These are phyloP conservation scores for Cladophialophora bantiana DNA, from an alignment of 2,329 filamentous ascomycete genomes.

Conservation along the genomic window DNA sequence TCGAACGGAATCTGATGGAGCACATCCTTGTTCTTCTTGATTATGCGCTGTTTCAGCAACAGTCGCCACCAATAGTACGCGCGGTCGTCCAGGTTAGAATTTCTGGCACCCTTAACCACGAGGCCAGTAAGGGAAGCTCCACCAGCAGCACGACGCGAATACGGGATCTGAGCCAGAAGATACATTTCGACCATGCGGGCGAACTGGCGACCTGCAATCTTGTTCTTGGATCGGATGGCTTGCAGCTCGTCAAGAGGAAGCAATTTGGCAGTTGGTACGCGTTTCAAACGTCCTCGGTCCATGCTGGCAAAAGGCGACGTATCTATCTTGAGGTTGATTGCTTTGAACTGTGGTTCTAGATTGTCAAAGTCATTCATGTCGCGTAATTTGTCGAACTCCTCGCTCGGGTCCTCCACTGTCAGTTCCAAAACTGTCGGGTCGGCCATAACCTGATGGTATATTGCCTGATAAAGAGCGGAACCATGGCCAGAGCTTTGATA, in stretches of 20 bases:
- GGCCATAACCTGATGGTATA: slow-evolving; percentile 73
- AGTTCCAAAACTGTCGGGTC: slow-evolving; percentile 77
- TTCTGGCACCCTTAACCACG: slow-evolving; percentile 53
- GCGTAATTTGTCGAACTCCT: slow-evolving; percentile 70
- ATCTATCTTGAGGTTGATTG: slow-evolving; percentile 57
- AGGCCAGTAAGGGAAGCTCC: slow-evolving; percentile 61
- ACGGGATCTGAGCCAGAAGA: slow-evolving; percentile 64
- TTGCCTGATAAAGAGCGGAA: slow-evolving; percentile 77
- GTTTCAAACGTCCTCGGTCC: slow-evolving; percentile 46
- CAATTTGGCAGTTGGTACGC: slow-evolving; percentile 60
- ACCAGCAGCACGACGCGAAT: slow-evolving; percentile 54
- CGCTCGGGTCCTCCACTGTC: slow-evolving; percentile 90
- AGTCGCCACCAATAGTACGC: slow-evolving; percentile 71
- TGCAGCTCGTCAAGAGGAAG: slow-evolving; percentile 60
- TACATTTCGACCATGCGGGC: slow-evolving; percentile 69
- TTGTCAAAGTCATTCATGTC: slow-evolving; percentile 67
- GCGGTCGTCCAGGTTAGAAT: slow-evolving; percentile 62
- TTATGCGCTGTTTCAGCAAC: slow-evolving; percentile 68
- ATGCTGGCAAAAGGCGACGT: slow-evolving; percentile 44
- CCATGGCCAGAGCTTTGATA: slow-evolving; percentile 85
- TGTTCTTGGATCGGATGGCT: slow-evolving; percentile 59
- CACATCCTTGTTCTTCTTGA: slow-evolving; percentile 65
- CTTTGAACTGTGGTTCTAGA: slow-evolving; percentile 60
- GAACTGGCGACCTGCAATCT: slow-evolving; percentile 68
- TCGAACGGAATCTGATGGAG: slow-evolving; percentile 64